Percentiles rank a stretch among this genome's conserved stretches.
These are phyloP conservation scores for Aspergillus calidoustus DNA, from an alignment of 2,329 filamentous ascomycete genomes.

Conservation along the genomic window DNA sequence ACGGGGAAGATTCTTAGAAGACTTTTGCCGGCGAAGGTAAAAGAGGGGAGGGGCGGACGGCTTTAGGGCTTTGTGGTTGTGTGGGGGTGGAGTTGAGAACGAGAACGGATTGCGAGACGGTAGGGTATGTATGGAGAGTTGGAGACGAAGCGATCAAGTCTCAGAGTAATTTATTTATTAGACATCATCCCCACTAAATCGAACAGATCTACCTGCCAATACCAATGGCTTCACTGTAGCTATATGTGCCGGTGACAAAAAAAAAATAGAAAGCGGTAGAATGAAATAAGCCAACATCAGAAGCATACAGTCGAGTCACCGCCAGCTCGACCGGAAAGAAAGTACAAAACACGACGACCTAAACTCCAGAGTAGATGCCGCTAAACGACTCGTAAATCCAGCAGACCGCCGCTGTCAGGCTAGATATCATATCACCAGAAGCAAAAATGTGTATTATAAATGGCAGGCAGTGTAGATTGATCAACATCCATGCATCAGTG, in stretches of 20 bases:
- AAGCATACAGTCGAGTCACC: not conserved
- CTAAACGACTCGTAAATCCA: slow-evolving; percentile 37
- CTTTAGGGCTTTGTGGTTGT: not conserved
- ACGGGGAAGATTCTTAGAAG: slow-evolving; percentile 28
- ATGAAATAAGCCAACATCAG: not conserved
- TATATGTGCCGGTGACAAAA: too few relatives aligned
- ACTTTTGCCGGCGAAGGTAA: slow-evolving; percentile 20
- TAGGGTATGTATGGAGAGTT: too few relatives aligned
- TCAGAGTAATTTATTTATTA: too few relatives aligned
- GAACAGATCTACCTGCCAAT: too few relatives aligned
- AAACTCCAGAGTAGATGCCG: slow-evolving; percentile 8
- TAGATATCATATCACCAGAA: not conserved
- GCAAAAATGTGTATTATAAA: not conserved
- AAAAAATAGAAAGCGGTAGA: not conserved
- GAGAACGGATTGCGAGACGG: too few relatives aligned
- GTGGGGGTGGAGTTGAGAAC: too few relatives aligned
- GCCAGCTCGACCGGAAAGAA: not conserved
- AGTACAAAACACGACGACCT: not conserved
- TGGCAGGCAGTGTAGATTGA: not conserved
- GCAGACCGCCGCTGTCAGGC: not conserved
- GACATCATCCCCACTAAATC: too few relatives aligned
- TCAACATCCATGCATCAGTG: slow-evolving; percentile 59
- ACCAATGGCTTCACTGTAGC: too few relatives aligned
- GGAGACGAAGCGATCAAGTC: too few relatives aligned
- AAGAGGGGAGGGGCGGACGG: not conserved